A percentile compares a stretch with the other conserved stretches of the same genome.
Conservation (phyloP, 192 early-diverging fungal genomes). For the Dissophora globulifera region DNA sequence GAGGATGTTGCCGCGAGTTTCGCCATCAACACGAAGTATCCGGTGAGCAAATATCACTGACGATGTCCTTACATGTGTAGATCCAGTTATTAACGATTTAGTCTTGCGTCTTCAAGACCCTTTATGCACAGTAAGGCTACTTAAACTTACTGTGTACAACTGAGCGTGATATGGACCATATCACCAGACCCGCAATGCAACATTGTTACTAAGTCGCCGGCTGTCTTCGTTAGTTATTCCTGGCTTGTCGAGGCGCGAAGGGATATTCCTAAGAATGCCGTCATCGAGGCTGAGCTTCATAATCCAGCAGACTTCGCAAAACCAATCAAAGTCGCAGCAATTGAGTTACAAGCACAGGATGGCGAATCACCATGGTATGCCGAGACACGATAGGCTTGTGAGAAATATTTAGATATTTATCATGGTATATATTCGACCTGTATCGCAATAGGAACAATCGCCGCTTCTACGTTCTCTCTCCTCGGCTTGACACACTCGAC, state of each 20-base stretch:
- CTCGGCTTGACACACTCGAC: slow-evolving; percentile 35
- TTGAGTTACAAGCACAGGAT: slow-evolving; percentile 42
- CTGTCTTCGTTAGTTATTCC: slow-evolving; percentile 26
- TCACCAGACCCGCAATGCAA: too few species aligned
- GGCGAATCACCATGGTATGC: slow-evolving; percentile 52
- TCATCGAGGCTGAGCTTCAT: slow-evolving; percentile 47
- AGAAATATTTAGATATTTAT: not conserved
- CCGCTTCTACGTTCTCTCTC: slow-evolving; percentile 47
- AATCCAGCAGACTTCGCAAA: slow-evolving; percentile 51
- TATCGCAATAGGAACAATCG: slow-evolving; percentile 21
- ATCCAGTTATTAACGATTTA: not conserved
- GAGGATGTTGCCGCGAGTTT: slow-evolving; percentile 49
- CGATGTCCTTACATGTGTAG: too few species aligned
- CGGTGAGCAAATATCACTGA: too few species aligned
- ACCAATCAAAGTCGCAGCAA: slow-evolving; percentile 30
- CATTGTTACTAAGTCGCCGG: not conserved
- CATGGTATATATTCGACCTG: not conserved
- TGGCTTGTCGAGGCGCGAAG: slow-evolving; percentile 47
- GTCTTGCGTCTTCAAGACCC: slow-evolving; percentile 14
- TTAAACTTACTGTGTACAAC: too few species aligned
- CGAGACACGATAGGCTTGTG: too few species aligned
- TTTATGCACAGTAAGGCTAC: slow-evolving; percentile 48
- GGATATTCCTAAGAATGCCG: slow-evolving; percentile 43
- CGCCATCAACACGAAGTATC: slow-evolving; percentile 47
- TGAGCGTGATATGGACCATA: too few species aligned